Conservation (phyloP, 2,329 filamentous ascomycete species). For the Ophiostoma sp. region DNA sequence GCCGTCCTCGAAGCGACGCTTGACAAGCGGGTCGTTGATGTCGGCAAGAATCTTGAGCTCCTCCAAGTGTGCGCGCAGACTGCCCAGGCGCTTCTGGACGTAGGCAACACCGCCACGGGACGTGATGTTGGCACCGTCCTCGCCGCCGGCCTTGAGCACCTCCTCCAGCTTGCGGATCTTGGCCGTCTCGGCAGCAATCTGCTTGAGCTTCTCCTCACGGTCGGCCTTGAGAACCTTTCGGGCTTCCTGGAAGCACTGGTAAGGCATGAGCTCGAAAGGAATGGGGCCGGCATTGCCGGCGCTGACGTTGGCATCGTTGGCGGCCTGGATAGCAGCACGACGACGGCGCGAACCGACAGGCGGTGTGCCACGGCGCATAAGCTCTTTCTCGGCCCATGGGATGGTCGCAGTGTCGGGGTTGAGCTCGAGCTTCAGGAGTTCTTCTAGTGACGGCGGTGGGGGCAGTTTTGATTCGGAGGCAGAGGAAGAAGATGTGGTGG, state of each 20-base stretch:
- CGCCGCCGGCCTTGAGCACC: constrained; percentile 30
- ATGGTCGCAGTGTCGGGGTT: constrained; percentile 66
- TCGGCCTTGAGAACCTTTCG: constrained; percentile 75
- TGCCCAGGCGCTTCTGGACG: constrained; percentile 62
- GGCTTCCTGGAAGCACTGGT: constrained; percentile 97
- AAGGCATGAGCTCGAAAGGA: constrained; percentile 89
- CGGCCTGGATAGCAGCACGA: constrained; percentile 59
- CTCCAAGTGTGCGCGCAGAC: constrained; percentile 68
- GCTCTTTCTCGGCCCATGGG: constrained; percentile 57
- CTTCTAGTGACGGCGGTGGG: constrained; percentile 22
- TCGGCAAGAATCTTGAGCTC: constrained; percentile 82
- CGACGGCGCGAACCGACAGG: constrained; percentile 82
- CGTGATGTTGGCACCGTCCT: constrained; percentile 32
- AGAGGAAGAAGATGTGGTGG: background rate
- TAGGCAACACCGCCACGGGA: constrained; percentile 57
- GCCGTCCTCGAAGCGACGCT: constrained; percentile 90
- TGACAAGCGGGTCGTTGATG: constrained; percentile 90
- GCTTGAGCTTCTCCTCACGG: constrained; percentile 69
- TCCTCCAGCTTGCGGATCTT: constrained; percentile 64
- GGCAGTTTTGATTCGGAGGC: constrained; percentile 26
- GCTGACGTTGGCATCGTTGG: constrained; percentile 2
- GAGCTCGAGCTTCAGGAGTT: constrained; percentile 39
- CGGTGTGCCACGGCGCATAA: constrained; percentile 62
- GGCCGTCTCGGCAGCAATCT: constrained; percentile 61
- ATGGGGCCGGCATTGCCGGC: constrained; percentile 49